Conservation (phyloP, 768 basidiomycete species). For the Termitomyces sp. region DNA sequence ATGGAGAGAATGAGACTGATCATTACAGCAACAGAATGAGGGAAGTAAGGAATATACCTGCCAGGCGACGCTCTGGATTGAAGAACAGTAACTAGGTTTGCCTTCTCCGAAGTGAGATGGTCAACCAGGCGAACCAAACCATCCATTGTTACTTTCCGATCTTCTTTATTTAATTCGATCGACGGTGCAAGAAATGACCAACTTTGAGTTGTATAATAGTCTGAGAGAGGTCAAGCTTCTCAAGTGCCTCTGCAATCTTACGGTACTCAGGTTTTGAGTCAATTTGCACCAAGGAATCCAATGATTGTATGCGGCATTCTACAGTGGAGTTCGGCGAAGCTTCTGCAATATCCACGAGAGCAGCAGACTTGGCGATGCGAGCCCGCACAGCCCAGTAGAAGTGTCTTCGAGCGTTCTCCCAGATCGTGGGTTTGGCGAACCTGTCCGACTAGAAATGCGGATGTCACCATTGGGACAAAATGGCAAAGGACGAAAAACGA, state of each 20-base stretch:
- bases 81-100: conserved; percentile 55
- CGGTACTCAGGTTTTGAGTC: conserved; percentile 54
- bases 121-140: conserved; percentile 72
- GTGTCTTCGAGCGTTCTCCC: conserved; percentile 85
- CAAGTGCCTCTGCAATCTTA: conserved; percentile 60
- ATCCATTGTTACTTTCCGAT: conserved; percentile 73
- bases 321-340: conserved; percentile 69
- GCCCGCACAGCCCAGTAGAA: conserved; percentile 95
- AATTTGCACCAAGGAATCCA: conserved; percentile 59
- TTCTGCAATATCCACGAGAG: conserved; percentile 58
- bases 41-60: conserved; percentile 27
- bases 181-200: conserved; percentile 61
- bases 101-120: conserved; percentile 64
- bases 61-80: conserved; percentile 58
- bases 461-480: conserved; percentile 7
- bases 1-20: not conserved
- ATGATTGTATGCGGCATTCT: conserved; percentile 62
- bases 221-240: conserved; percentile 63
- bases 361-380: conserved; percentile 67
- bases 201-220: conserved; percentile 64
- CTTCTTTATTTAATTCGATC: conserved; percentile 65
- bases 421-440: conserved; percentile 79
- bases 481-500: conserved; percentile 5
- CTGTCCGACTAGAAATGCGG: conserved; percentile 63
- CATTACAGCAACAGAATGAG: not conserved